Conservation (phyloP, 352 stramenopile species). For the Phytopythium chamaehyphon region DNA sequence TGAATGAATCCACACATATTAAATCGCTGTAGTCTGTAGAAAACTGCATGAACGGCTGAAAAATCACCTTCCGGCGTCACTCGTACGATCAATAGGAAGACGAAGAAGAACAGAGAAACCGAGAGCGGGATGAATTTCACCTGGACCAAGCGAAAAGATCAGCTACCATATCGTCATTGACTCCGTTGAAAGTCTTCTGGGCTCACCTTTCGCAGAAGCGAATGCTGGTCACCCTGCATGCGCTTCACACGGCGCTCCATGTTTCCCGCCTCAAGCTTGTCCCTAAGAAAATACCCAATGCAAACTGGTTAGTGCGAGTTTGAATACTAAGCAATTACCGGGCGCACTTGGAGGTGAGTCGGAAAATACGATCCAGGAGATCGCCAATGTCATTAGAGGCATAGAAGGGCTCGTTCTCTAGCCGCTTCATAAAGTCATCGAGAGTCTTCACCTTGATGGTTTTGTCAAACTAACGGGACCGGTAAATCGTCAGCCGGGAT, state of each 20-base stretch:
- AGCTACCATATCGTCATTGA: not conserved
- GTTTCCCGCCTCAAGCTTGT: conserved; percentile 86
- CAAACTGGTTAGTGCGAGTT: conserved; percentile 5
- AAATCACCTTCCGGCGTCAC: conserved; percentile 64
- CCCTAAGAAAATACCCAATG: conserved; percentile 20
- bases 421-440: conserved; percentile 75
- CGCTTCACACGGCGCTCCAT: conserved; percentile 80
- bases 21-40: not conserved
- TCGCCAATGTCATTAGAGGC: conserved; percentile 70
- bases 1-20: not conserved
- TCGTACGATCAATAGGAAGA: conserved; percentile 66
- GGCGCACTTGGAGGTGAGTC: conserved; percentile 71
- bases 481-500: not conserved
- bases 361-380: conserved; percentile 75
- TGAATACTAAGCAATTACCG: conserved; percentile 5
- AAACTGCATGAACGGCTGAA: too few species aligned
- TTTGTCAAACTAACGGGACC: conserved; percentile 83
- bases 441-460: conserved; percentile 67
- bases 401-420: conserved; percentile 80
- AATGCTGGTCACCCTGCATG: conserved; percentile 82
- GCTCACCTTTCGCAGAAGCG: conserved; percentile 69
- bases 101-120: conserved; percentile 70
- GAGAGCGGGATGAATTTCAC: conserved; percentile 77
- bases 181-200: conserved; percentile 1
- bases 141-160: conserved; percentile 13